These are phyloP conservation scores for Teunomyces pallodes DNA, from an alignment of 805 yeast species.

Conservation along the genomic window DNA sequence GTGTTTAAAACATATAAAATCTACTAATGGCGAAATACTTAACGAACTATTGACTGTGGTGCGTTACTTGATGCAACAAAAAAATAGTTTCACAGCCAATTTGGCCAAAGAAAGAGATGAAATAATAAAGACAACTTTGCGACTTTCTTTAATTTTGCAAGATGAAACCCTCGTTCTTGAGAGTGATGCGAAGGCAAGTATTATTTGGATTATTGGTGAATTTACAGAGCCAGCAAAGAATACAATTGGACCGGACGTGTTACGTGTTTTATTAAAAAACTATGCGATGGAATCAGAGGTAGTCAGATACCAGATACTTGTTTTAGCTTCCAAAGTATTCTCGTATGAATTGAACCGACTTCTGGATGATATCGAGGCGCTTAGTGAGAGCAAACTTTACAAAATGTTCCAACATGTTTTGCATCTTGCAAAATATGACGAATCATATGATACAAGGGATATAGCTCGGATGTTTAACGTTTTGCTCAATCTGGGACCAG, in stretches of 20 bases:
- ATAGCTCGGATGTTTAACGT: constrained; percentile 73
- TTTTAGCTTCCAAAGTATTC: constrained; percentile 70
- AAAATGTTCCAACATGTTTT: constrained; percentile 61
- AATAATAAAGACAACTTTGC: constrained; percentile 54
- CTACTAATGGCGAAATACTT: constrained; percentile 34
- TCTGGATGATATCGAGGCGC: constrained; percentile 16
- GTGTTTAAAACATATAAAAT: constrained; percentile 52
- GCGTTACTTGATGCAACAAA: constrained; percentile 65
- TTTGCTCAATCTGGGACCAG: constrained; percentile 46
- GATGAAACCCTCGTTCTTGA: constrained; percentile 22
- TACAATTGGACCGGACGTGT: constrained; percentile 68
- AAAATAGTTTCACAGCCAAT: constrained; percentile 16
- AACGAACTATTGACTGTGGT: constrained; percentile 72
- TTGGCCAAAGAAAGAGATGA: constrained; percentile 20
- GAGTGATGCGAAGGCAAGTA: constrained; percentile 68
- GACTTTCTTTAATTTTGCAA: constrained; percentile 36
- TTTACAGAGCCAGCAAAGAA: constrained; percentile 43
- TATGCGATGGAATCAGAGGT: constrained; percentile 54
- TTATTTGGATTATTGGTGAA: constrained; percentile 91
- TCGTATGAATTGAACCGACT: constrained; percentile 51
- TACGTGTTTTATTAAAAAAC: constrained; percentile 53
- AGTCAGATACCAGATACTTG: constrained; percentile 69
- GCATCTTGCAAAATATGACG: constrained; percentile 70
- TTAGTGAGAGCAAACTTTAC: constrained; percentile 18
- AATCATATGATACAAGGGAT: constrained; percentile 75